Base-by-base conservation (phyloP, 1,139 yeast species). In the Groenewaldozyma sp. region DNA sequence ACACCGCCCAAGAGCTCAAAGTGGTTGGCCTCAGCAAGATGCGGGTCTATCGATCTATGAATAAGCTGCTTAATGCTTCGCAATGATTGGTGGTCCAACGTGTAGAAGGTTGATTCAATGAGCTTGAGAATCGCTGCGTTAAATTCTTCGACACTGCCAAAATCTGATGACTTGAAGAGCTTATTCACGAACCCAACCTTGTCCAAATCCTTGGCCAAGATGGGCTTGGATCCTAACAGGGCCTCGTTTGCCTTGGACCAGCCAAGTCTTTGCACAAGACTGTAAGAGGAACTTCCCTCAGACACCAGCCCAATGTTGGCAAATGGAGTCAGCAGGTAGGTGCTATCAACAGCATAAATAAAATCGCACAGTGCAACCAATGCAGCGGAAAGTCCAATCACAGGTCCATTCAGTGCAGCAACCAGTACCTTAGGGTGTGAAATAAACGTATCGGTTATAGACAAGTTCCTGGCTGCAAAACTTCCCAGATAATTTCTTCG, bases 331-430 rank as follows among this genome's bases (percentile, higher is more conserved):
- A 80, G 70, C 44, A 82, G 49, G 59, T 68, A 82, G 39, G 80
- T 73, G 43, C 75, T 67, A 42, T 74, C 78, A 47, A 79, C 76
- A 18, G 81, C 82, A 54, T 82, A 83, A 24, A 86, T 69, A 50
- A 86, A 70, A 59, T 86, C 96, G 58, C 84, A 78, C 45, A 82
- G 66, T 19, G 82, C 74, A 22, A 84, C 79, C 39, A 86, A 62
- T 1, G 88, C 87, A 3, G 93, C 77, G 33, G 78, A 66, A 45
- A 86, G 70, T 0, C 96, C 96, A 47, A 86, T 74, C 10, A 78
- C 94, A 0, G 95, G 95, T 1, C 96, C 95, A 53, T 86, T 86
- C 45, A 86, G 67, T 10, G 91, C 88, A 29, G 78, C 76, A 20
- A 79, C 79, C 39, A 86, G 65, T 3, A 84, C 70, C 60, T 86